A percentile compares a stretch with the other conserved stretches of the same genome.
Conservation (phyloP, 306 rosid species). For the Prinsepia uniflora region DNA sequence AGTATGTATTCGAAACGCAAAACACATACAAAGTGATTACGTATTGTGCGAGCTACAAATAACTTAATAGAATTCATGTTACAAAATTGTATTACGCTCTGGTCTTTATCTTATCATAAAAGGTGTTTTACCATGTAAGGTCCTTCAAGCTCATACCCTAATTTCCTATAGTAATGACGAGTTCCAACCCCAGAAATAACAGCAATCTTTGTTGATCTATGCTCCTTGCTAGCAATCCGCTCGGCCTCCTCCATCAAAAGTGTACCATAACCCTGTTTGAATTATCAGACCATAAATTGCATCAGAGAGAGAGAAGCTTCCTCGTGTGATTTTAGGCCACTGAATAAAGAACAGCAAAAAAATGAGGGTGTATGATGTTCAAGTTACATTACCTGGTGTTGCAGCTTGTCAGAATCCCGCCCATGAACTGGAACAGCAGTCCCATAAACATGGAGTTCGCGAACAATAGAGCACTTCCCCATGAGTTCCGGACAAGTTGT, state of each 20-base stretch:
- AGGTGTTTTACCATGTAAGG: constrained; percentile 95
- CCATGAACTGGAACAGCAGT: constrained; percentile 99
- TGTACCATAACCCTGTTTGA: constrained; percentile 83
- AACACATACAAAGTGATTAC: not conserved
- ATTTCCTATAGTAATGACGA: constrained; percentile 83
- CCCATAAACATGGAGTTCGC: constrained; percentile 97
- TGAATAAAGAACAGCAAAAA: not conserved
- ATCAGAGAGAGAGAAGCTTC: not conserved
- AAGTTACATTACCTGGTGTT: constrained; percentile 73
- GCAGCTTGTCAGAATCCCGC: constrained; percentile 85
- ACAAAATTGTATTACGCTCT: constrained; percentile 37
- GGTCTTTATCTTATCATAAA: constrained; percentile 19
- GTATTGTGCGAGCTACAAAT: not conserved
- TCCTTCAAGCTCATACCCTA: constrained; percentile 94
- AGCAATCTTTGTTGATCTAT: constrained; percentile 73
- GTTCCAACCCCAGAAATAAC: constrained; percentile 98
- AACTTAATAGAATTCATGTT: not conserved
- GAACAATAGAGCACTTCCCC: constrained; percentile 87
- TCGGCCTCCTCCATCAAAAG: constrained; percentile 98
- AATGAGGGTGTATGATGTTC: not conserved
- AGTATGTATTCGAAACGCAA: not conserved
- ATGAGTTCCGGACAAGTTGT: constrained; percentile 78
- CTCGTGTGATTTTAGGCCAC: not conserved
- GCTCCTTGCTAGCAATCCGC: constrained; percentile 70
- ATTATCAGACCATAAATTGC: not conserved